Evolutionary conservation across 495 filamentous ascomycete genomes (phyloP).

Genomic region (Neurospora sublineolata): DNA sequence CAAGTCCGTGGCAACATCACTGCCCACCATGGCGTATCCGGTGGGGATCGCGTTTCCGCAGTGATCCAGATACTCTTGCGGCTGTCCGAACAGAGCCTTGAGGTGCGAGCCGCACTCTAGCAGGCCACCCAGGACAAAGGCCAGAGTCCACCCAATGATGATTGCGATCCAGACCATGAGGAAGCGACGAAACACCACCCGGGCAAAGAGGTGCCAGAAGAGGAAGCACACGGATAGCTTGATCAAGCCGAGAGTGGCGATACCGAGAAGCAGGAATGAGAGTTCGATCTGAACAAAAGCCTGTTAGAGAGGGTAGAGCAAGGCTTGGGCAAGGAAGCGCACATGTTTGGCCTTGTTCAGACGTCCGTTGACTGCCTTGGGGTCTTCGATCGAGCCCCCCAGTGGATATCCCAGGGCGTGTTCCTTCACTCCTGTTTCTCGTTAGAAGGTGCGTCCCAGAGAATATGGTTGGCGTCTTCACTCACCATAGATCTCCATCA

Average conservation of each 20-base stretch:
- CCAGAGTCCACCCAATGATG: conserved; percentile 2
- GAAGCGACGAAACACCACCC: conserved; percentile 8
- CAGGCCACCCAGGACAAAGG: conserved; percentile 5
- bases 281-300: background rate
- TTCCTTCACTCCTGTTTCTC: background rate
- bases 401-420: conserved; percentile 3
- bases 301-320: background rate
- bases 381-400: background rate
- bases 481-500: conserved; percentile 3
- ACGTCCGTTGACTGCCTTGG: conserved; percentile 2
- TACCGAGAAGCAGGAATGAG: conserved; percentile 2
- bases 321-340: background rate
- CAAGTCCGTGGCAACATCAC: conserved; percentile 10
- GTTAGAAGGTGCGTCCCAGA: background rate
- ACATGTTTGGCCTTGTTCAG: conserved; percentile 7
- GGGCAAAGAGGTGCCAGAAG: conserved; percentile 14
- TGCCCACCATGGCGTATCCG: conserved; percentile 9
- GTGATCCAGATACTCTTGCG: conserved; percentile 3
- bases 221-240: conserved; percentile 9
- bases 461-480: background rate
- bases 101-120: conserved; percentile 8
- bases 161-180: conserved; percentile 11
- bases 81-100: conserved; percentile 1
- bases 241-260: conserved; percentile 3
- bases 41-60: background rate